Base-by-base conservation (phyloP, 345 rosid species). In the Aurinia saxatilis region DNA sequence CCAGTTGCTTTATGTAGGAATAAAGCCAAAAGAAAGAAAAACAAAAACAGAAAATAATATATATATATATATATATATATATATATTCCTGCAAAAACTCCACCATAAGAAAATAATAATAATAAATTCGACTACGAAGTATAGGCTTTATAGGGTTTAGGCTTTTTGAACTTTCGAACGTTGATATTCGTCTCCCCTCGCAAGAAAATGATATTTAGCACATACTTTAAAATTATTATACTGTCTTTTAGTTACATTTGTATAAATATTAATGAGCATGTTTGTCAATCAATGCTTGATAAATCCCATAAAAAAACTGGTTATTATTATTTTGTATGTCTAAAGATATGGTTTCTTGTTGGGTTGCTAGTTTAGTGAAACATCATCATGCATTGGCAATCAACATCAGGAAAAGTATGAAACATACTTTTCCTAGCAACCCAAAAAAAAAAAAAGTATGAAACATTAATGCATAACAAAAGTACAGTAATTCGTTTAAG, bases 61-160 rank as follows among this genome's bases (percentile, higher is more conserved):
- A n/a, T n/a, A n/a, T n/a, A n/a, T n/a, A n/a, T n/a, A n/a, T n/a
- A n/a, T n/a, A n/a, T n/a, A n/a, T n/a, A n/a, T n/a, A 13, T 33
- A 21, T 21, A 47, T 66, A 46, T 68, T 68, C 66, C 66, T 51
- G 27, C 13, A 35, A 50, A 44, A 30, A 45, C 54, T 50, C 65
- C 53, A 41, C 60, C 33, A 44, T 34, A 2, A 27, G 6, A 21
- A 8, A 23, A 63, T 0, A 50, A 17, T 52, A 61, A 27, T 56
- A 63, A 31, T 47, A 30, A 47, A 62, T 33, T 70, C 5, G 9
- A 21, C 50, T 25, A 13, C 3, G 25, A 5, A 10, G 42, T 56
- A 21, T 21, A 63, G 51, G 59, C 74, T 70, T 68, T 51, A 51
- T 68, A 68, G 73, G 73, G 73, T 52, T 51, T 60, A 60, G 55